A percentile compares a stretch with the other conserved stretches of the same genome.
Evolutionary conservation across 768 basidiomycete species (phyloP).

Genomic region (Leccinum disarticulatum): DNA sequence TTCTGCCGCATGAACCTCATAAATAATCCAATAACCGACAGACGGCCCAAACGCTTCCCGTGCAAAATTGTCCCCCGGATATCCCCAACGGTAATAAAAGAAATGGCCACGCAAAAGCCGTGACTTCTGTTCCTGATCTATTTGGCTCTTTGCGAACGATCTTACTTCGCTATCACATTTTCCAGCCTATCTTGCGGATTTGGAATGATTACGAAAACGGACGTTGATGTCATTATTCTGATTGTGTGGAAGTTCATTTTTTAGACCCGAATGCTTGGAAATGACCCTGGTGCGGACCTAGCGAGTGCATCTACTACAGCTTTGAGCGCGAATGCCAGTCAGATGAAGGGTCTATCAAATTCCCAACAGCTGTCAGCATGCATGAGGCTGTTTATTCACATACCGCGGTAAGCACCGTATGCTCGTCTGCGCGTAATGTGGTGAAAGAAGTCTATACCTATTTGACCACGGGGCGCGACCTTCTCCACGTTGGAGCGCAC

Average conservation of each 20-base stretch:
- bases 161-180: neutral
- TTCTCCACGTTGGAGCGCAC: neutral
- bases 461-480: neutral
- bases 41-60: conserved; percentile 24
- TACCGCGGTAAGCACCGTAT: neutral
- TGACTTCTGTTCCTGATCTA: conserved; percentile 1
- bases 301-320: conserved; percentile 8
- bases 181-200: neutral
- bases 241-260: neutral
- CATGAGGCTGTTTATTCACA: neutral
- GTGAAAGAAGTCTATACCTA: neutral
- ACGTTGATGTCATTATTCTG: conserved; percentile 1
- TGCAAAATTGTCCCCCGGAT: conserved; percentile 22
- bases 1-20: neutral
- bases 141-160: neutral
- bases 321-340: neutral
- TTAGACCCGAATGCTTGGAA: neutral
- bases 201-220: neutral
- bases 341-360: neutral
- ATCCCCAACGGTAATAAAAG: conserved; percentile 9
- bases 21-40: conserved; percentile 4
- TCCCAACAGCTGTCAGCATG: neutral
- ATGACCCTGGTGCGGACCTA: conserved; percentile 1
- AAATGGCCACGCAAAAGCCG: conserved; percentile 9
- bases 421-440: neutral